A percentile compares a stretch with the other conserved stretches of the same genome.
Evolutionary conservation across 371 early-diverging fungal genomes (phyloP).

Genomic region (Mortierella sp.): DNA sequence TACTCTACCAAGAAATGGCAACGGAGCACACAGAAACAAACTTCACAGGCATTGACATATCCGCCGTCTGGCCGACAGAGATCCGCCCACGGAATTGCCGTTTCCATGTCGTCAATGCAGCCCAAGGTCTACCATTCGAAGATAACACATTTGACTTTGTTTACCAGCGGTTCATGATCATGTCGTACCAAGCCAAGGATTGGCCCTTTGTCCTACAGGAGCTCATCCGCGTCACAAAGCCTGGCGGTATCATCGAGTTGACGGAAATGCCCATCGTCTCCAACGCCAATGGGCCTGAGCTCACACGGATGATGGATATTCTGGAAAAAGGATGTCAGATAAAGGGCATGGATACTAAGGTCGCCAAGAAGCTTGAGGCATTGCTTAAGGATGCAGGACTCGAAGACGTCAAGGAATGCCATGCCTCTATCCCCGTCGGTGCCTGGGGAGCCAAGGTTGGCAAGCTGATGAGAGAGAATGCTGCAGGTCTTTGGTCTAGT

Average conservation of each 20-base stretch:
- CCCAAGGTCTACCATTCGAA: conserved; percentile 63
- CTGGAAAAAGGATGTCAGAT: conserved; percentile 28
- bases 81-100: conserved; percentile 52
- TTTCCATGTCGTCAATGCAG: conserved; percentile 56
- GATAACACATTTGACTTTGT: conserved; percentile 71
- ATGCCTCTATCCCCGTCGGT: conserved; percentile 45
- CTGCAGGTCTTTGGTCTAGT: conserved; percentile 45
- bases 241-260: conserved; percentile 67
- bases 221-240: conserved; percentile 62
- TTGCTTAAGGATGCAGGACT: conserved; percentile 52
- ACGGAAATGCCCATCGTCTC: conserved; percentile 54
- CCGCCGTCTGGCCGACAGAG: conserved; percentile 62
- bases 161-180: conserved; percentile 63
- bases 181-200: conserved; percentile 59
- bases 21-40: conserved; percentile 66
- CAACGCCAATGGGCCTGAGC: conserved; percentile 44
- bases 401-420: conserved; percentile 33
- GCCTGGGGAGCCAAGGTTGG: conserved; percentile 53
- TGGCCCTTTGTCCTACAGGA: conserved; percentile 63
- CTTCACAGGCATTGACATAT: conserved; percentile 66
- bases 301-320: conserved; percentile 31
- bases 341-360: conserved; percentile 62
- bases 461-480: conserved; percentile 47
- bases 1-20: conserved; percentile 55
- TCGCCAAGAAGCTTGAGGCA: conserved; percentile 53